Percentiles rank a stretch among this genome's conserved stretches.
Conservation (phyloP, 345 rosid species). For the Acer yangbiense region DNA sequence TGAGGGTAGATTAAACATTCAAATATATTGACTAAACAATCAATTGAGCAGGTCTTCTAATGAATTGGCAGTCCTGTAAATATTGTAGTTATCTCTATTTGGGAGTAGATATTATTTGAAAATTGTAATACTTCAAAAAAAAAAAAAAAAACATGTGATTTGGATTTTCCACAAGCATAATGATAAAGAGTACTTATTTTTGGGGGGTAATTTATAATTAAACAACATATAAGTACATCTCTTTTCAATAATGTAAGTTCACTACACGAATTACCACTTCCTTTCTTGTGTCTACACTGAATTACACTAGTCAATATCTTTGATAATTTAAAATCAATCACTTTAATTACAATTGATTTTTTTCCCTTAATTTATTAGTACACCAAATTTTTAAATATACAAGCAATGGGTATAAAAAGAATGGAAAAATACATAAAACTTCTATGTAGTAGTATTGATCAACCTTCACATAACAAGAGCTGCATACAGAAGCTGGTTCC, state of each 20-base stretch:
- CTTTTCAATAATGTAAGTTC: not conserved
- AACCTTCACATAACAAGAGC: slow-evolving; percentile 56
- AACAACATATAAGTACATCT: too few species aligned
- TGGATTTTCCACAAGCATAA: too few species aligned
- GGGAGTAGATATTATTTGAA: too few species aligned
- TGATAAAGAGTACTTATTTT: too few species aligned
- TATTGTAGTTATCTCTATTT: too few species aligned
- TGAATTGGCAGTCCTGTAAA: too few species aligned
- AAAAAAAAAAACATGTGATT: too few species aligned
- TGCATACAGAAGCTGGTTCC: slow-evolving; percentile 95
- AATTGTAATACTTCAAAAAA: too few species aligned
- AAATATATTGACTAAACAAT: too few species aligned
- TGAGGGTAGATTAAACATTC: too few species aligned
- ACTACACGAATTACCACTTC: not conserved
- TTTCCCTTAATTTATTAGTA: not conserved
- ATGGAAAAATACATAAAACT: not conserved
- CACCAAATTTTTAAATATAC: slow-evolving; percentile 15
- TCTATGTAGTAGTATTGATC: not conserved
- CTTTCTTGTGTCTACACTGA: not conserved
- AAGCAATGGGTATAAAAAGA: slow-evolving; percentile 21
- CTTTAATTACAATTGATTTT: slow-evolving; percentile 39
- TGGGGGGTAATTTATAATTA: too few species aligned
- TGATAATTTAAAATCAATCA: slow-evolving; percentile 17
- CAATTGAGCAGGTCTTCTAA: too few species aligned
- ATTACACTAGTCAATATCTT: not conserved